A percentile compares a stretch with the other conserved stretches of the same genome.
phyloP scores from a whole-genome alignment of 2,329 filamentous ascomycete genomes.

The Gnomoniopsis sp. region DNA sequence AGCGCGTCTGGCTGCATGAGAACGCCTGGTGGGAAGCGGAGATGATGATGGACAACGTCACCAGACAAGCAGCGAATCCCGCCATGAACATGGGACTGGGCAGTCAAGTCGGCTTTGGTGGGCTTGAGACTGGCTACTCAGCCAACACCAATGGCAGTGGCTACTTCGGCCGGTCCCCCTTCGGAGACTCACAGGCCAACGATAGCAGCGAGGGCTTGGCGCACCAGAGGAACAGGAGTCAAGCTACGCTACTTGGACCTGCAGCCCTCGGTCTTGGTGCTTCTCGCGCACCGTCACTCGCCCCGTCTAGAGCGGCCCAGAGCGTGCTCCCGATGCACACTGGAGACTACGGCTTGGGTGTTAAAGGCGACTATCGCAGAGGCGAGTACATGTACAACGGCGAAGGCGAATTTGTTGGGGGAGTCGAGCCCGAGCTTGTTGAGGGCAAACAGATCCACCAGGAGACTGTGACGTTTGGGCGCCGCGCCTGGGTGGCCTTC shows the following conservation, averaged over 20 bases:
- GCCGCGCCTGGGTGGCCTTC: constrained; percentile 75
- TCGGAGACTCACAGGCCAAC: constrained; percentile 58
- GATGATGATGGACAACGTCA: constrained; percentile 71
- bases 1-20: constrained; percentile 95
- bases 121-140: constrained; percentile 72
- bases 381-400: constrained; percentile 67
- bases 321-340: constrained; percentile 52
- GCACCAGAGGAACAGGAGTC: constrained; percentile 54
- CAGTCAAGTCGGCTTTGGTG: constrained; percentile 41
- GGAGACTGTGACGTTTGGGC: constrained; percentile 56
- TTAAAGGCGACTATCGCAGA: constrained; percentile 76
- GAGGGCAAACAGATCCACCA: constrained; percentile 74
- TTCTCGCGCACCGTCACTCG: constrained; percentile 54
- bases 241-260: constrained; percentile 45
- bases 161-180: constrained; percentile 63
- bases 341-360: constrained; percentile 87
- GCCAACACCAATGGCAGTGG: constrained; percentile 52
- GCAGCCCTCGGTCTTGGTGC: constrained; percentile 27
- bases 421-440: constrained; percentile 74
- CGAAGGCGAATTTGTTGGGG: constrained; percentile 64
- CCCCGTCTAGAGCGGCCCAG: constrained; percentile 39
- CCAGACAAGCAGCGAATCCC: constrained; percentile 56
- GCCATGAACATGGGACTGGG: constrained; percentile 37
- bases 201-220: constrained; percentile 72
- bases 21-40: constrained; percentile 97